Conservation (phyloP, 2,329 filamentous ascomycete species). For the Chalara sp. region DNA sequence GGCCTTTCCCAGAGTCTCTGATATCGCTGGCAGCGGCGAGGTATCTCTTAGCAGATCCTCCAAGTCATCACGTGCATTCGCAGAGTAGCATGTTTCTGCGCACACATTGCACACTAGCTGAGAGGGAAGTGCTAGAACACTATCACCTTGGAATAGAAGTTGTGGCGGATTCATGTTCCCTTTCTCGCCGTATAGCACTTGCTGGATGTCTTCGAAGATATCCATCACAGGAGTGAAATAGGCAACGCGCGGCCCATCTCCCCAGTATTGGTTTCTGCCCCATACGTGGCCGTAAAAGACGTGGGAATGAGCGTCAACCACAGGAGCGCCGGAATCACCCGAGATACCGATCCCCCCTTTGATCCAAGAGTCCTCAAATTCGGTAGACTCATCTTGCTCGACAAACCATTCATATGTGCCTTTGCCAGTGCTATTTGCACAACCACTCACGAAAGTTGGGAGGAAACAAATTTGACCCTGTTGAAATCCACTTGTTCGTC, state of each 20-base stretch:
- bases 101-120: too few relatives aligned
- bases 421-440: background rate
- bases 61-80: too few relatives aligned
- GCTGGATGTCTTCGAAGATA: conserved; percentile 1
- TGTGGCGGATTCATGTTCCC: too few relatives aligned
- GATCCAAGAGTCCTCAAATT: background rate
- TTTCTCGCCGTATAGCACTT: too few relatives aligned
- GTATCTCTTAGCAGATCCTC: too few relatives aligned
- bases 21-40: too few relatives aligned
- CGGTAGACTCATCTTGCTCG: background rate
- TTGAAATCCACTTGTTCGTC: background rate
- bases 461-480: background rate
- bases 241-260: background rate
- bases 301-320: background rate
- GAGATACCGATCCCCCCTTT: background rate
- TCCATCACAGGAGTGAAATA: background rate
- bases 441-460: background rate
- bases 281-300: background rate
- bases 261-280: background rate
- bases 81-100: too few relatives aligned
- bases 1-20: too few relatives aligned
- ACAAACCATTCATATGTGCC: background rate
- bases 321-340: background rate
- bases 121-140: too few relatives aligned
- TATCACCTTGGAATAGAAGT: too few relatives aligned